Base-by-base conservation (phyloP, 148 eudicot species). In the Nepenthes mirabilis region DNA sequence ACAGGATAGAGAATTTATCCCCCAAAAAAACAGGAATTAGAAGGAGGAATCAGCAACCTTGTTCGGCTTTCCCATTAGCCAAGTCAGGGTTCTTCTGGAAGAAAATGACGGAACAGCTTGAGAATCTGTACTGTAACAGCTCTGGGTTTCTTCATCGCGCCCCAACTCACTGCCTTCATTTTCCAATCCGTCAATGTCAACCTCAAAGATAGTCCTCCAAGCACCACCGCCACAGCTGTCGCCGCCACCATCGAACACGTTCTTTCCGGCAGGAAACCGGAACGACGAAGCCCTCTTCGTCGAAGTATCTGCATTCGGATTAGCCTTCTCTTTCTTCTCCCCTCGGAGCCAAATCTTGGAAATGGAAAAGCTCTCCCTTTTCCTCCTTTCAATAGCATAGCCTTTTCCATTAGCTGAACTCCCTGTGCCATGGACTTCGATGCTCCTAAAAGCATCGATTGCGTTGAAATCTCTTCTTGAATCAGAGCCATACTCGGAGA, bases 301-400 rank as follows among this genome's bases (percentile, higher is more conserved):
- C 12, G 71, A 52, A 55, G 36, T 1, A 49, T 11, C 52, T 8
- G 58, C 58, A 55, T 11, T 52, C 32, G 55, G 23, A 52, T 52
- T 11, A 52, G 77, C 66, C 54, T 63, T 73, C 69, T 63, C 74
- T 12, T 71, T 77, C 61, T 52, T 70, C 51, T 71, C 68, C 6
- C 73, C 95, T 68, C 96, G 70, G 4, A 66, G 72, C 97, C 97
- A 88, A 68, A 80, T 83, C 65, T 82, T 88, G 0, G 96, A 91
- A 2, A 85, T 34, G 5, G 96, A 91, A 63, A 88, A 82, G 55
- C 96, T 81, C 55, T 80, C 94, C 36, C 63, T 62, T n/a, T 80
- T 78, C 36, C 65, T 72, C 52, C 23, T 77, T 33, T 70, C 78
- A 67, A 56, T 49, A 43, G 61, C 72, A 54, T 45, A 52, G 5